phyloP scores from a whole-genome alignment of 305 asterid genomes.

The Salvia sclarea region DNA sequence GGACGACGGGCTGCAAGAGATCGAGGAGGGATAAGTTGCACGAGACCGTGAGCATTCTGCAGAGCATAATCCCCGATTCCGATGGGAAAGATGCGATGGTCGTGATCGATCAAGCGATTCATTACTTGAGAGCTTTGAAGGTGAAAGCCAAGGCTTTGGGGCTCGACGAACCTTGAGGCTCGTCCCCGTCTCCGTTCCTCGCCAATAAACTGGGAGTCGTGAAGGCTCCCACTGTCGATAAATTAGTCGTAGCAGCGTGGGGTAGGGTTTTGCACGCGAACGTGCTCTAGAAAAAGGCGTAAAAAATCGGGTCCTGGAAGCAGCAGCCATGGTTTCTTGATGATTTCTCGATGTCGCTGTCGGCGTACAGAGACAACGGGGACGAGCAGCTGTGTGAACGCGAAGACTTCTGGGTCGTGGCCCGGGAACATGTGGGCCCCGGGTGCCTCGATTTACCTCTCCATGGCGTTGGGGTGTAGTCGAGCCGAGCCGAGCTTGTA shows the following conservation, averaged over 20 bases:
- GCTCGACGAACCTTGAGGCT: conserved; percentile 49
- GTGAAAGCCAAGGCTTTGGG: conserved; percentile 68
- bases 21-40: conserved; percentile 54
- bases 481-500: background rate
- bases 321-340: conserved; percentile 6
- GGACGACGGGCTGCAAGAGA: conserved; percentile 51
- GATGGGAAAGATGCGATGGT: conserved; percentile 57
- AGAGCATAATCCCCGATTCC: conserved; percentile 60
- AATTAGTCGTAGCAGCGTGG: conserved; percentile 24
- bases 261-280: background rate
- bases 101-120: conserved; percentile 79
- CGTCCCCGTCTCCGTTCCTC: conserved; percentile 3
- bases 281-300: background rate
- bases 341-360: background rate
- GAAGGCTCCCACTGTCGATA: conserved; percentile 1
- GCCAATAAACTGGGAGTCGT: background rate
- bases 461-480: background rate
- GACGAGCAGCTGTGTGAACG: background rate
- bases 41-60: conserved; percentile 57
- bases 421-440: background rate
- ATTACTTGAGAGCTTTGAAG: conserved; percentile 67
- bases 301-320: background rate
- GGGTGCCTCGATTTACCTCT: background rate
- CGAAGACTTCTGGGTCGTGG: background rate
- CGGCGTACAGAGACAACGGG: background rate